Evolutionary conservation across 805 yeast species (phyloP), one percentile per base, ranked within the genome.

Genomic region (Ogataea paraovalis): DNA sequence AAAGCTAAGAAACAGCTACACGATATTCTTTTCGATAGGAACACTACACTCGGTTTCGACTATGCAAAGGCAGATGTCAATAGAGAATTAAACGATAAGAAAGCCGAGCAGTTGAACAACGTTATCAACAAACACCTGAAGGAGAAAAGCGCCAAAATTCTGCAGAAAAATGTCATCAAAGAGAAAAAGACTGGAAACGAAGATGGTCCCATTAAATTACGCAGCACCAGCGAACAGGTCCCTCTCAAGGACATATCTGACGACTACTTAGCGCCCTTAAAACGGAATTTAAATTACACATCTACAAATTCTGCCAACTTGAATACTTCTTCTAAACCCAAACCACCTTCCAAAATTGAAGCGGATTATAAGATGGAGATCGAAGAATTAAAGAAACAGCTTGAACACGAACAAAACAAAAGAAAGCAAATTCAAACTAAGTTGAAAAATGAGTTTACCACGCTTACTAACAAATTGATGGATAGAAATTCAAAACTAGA

Each of bases 61-160:
- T 39, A 43, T n/a, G 55, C 45, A 10, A 34, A 44, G 28, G 47
- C 50, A 2, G 48, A 45, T 14, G 19, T 34, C 18, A 38, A 41
- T 2, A 45, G 50, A 32, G 51, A 50, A 3, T 34, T 34, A 14
- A 39, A 39, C 23, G 49, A 55, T 30, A 46, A 42, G 19, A 45
- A 48, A 28, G 52, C 51, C 10, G 50, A 48, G 19, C 47, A 51
- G 45, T 49, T 55, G 41, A 49, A 49, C 47, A 43, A 42, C 20
- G 54, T 51, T 44, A 44, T 55, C 21, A 52, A 55, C 42, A 38
- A 53, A 27, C 53, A 55, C 37, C 27, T 55, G 27, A 50, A 48
- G 30, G 56, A 52, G 46, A 55, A 55, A 32, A 56, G 53, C 39
- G 54, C 41, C 12, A 38, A 43, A 23, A 51, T 52, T 13, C 44